Evolutionary conservation across 2,329 filamentous ascomycete genomes (phyloP), one percentile per base, ranked within the genome.

Genomic region (Gremmenia infestans): DNA sequence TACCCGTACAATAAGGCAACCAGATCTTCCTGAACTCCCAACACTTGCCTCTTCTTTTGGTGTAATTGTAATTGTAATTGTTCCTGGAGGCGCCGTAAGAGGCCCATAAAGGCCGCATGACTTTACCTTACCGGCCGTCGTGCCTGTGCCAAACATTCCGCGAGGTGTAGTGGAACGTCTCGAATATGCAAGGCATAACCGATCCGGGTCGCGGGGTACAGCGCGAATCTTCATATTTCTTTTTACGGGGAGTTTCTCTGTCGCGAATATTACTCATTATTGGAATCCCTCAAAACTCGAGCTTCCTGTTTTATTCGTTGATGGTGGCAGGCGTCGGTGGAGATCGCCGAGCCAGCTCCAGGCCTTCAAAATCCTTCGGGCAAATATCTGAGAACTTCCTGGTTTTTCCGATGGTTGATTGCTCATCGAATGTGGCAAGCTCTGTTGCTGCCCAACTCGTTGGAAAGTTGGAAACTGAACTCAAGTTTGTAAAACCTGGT

Each of bases 31-130:
- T 50, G 46, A 8, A 11, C 11, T 32, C 9, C 28, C 28, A 32
- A 32, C 28, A 7, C 9, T 58, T 56, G 55, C 55, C 55, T 54
- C 39, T n/a, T 50, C 48, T n/a, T 49, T n/a, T 19, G 37, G 40
- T 46, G 47, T 22, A 45, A 22, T 22, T 22, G 47, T 22, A 45
- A 22, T 22, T 22, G 22, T 22, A 22, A 50, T 35, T n/a, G 15
- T 28, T 15, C 36, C 23, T 54, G 43, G 52, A 35, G 40, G 19
- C 23, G 42, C 55, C 36, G 52, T 49, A 28, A 45, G 37, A 49
- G 48, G 48, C 48, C 46, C 19, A 8, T 19, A 48, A 22, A 47
- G 39, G 47, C 55, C 32, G 28, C 23, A 47, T 22, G 46, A 52
- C 52, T n/a, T 39, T 11, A 32, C 23, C 47, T 51, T 23, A 46